Conservation (phyloP, 495 filamentous ascomycete genomes). For the Opeltia flavorubescens region DNA sequence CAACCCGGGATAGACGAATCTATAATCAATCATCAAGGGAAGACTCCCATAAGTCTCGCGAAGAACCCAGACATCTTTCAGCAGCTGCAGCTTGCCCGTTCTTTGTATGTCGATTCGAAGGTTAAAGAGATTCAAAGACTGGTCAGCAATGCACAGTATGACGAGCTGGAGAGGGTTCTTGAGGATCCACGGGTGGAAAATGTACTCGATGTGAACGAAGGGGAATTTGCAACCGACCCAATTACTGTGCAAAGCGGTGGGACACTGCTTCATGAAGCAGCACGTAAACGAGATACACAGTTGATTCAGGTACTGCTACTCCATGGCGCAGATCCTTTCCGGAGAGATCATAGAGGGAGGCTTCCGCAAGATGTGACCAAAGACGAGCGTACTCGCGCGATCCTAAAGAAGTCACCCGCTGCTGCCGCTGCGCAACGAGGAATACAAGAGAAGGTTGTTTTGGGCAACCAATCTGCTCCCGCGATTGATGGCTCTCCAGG, state of each 20-base stretch:
- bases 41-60: slow-evolving; percentile 76
- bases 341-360: slow-evolving; percentile 86
- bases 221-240: slow-evolving; percentile 73
- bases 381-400: slow-evolving; percentile 72
- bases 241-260: slow-evolving; percentile 62
- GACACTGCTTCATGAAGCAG: slow-evolving; percentile 86
- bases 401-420: slow-evolving; percentile 87
- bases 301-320: slow-evolving; percentile 80
- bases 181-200: slow-evolving; percentile 74
- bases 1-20: slow-evolving; percentile 76
- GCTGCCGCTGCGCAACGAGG: slow-evolving; percentile 88
- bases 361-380: slow-evolving; percentile 95
- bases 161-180: slow-evolving; percentile 59
- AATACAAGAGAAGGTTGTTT: slow-evolving; percentile 90
- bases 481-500: slow-evolving; percentile 50
- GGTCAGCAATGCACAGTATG: slow-evolving; percentile 57
- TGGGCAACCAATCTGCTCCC: slow-evolving; percentile 59
- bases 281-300: slow-evolving; percentile 66
- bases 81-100: slow-evolving; percentile 79
- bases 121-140: slow-evolving; percentile 69
- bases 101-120: slow-evolving; percentile 77
- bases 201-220: slow-evolving; percentile 76
- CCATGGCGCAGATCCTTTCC: slow-evolving; percentile 95
- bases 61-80: slow-evolving; percentile 90
- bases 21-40: slow-evolving; percentile 76